Evolutionary conservation across 257 asterid genomes (phyloP).

Genomic region (Striga asiatica): DNA sequence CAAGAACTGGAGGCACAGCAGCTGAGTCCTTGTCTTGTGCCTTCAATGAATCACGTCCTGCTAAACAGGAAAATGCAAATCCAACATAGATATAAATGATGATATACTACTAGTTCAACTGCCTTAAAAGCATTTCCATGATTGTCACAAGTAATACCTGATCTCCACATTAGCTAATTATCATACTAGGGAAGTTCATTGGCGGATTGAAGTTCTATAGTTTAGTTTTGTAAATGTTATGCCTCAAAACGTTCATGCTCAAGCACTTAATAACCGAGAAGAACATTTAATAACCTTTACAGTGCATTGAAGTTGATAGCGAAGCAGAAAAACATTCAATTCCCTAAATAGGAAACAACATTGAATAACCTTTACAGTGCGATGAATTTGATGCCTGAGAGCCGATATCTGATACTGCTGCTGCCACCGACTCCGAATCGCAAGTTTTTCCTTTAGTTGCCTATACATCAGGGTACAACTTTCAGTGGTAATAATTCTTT

Average conservation of each 20-base stretch:
- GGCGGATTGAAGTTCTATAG: not conserved
- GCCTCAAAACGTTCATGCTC: not conserved
- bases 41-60: conserved; percentile 38
- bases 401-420: conserved; percentile 27
- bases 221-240: not conserved
- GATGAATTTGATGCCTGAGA: conserved; percentile 34
- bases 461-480: conserved; percentile 20
- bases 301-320: not conserved
- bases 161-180: no score
- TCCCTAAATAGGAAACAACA: not conserved
- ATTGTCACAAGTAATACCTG: not conserved
- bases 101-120: not conserved
- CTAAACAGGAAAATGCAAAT: conserved; percentile 26
- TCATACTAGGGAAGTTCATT: no score
- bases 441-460: conserved; percentile 36
- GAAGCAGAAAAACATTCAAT: not conserved
- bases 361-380: conserved; percentile 22
- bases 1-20: conserved; percentile 50
- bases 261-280: not conserved
- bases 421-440: conserved; percentile 30
- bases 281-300: not conserved
- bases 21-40: conserved; percentile 41
- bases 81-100: conserved; percentile 11
- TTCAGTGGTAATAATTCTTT: not conserved
- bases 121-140: not conserved